Base-by-base conservation (phyloP, 1,139 yeast species). In the Zygosaccharomyces sapae region DNA sequence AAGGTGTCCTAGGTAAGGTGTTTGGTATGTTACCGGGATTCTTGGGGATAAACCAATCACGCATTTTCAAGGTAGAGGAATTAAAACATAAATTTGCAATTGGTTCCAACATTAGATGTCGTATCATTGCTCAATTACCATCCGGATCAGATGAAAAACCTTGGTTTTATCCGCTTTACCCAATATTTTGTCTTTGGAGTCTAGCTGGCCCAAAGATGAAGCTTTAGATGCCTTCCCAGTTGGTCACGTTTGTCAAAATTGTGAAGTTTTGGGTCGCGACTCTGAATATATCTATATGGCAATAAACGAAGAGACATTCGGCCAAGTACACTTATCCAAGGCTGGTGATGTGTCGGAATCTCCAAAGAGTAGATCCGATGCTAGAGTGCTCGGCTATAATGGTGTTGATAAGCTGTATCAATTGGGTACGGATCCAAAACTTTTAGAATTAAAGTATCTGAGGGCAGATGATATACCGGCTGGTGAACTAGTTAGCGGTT, bases 1-100 rank as follows among this genome's bases (percentile, higher is more conserved):
- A 76, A 36, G 97, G 97, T 53, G 65, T 81, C n/a, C 48, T 63
- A 16, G 71, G 77, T 40, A 84, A 81, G 59, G 81, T 81, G 0
- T 82, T 81, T 57, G 97, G 96, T 49, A 70, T 86, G 51, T 77
- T 86, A 19, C 81, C 82, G 54, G 95, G 83, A 12, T 79, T 92
- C 2, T 71, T 88, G 30, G 83, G 80, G 51, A 69, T 82, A 44
- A 71, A 89, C 22, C 96, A 89, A 58, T 65, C 81, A 40, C 80
- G 79, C 38, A 70, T 73, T 12, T 78, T 70, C 49, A 58, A 60
- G 4, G 73, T 71, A 35, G 71, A 74, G 27, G 73, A 75, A n/a
- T 66, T 86, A 43, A 78, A 77, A 50, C 81, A 81, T 56, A 79
- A 76, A 54, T 86, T 70, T 61, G 75, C 83, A 18, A 70, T 84